Conservation (phyloP, 805 yeast genomes). For the Saccharomyces cerevisiae region DNA sequence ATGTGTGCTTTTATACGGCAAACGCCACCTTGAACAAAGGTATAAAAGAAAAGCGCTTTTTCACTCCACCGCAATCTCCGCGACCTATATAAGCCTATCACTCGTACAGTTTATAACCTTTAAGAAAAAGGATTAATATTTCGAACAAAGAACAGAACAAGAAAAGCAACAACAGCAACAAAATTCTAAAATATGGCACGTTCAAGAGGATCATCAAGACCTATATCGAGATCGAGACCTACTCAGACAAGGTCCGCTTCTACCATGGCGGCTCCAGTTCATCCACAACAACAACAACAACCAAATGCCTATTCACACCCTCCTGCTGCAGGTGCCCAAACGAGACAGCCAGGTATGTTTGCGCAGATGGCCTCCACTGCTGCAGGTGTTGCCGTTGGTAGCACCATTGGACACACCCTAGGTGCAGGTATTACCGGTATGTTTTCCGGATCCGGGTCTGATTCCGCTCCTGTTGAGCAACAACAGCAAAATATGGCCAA, state of each 20-base stretch:
- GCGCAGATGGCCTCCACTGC: slow-evolving; percentile 98
- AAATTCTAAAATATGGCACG: slow-evolving; percentile 34
- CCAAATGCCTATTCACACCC: slow-evolving; percentile 41
- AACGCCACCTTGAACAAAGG: neutral
- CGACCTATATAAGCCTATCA: neutral
- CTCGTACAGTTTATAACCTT: neutral
- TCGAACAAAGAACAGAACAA: neutral
- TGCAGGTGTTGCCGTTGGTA: slow-evolving; percentile 99
- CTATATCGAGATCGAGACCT: slow-evolving; percentile 40
- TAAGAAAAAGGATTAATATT: neutral
- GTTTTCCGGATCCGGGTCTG: slow-evolving; percentile 59
- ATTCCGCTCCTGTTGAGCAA: slow-evolving; percentile 44
- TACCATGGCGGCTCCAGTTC: slow-evolving; percentile 55
- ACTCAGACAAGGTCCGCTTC: slow-evolving; percentile 65
- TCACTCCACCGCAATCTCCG: neutral
- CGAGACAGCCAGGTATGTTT: slow-evolving; percentile 74
- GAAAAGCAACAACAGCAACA: neutral
- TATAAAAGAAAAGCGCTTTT: neutral
- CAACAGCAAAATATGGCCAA: slow-evolving; percentile 29
- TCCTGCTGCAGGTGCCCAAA: slow-evolving; percentile 43
- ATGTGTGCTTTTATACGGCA: neutral
- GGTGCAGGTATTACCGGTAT: slow-evolving; percentile 90
- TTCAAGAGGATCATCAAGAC: slow-evolving; percentile 24
- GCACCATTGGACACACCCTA: slow-evolving; percentile 91
- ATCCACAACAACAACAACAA: slow-evolving; percentile 30